Evolutionary conservation across 2,329 filamentous ascomycete genomes (phyloP).

Genomic region (Monosporascus sp.): DNA sequence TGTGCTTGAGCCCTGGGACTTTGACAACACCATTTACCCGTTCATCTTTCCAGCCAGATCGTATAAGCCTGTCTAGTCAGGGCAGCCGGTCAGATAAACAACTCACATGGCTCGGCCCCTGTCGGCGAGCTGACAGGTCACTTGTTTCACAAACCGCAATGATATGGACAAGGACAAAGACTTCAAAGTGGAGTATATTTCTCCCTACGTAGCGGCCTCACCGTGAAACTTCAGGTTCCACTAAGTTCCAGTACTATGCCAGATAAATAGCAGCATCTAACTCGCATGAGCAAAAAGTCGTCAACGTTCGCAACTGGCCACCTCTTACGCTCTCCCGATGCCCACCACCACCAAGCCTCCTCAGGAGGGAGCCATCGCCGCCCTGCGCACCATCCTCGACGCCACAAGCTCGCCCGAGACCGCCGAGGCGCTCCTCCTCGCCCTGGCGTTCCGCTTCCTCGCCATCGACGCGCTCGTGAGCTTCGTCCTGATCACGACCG

Average conservation of each 20-base stretch:
- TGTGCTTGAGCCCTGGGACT: too few relatives aligned
- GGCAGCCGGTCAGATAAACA: not conserved
- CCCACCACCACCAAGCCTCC: too few relatives aligned
- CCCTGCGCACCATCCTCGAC: not conserved
- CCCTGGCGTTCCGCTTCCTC: not conserved
- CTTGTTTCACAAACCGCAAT: not conserved
- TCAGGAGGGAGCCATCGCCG: too few relatives aligned
- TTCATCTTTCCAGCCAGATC: too few relatives aligned
- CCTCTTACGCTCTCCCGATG: too few relatives aligned
- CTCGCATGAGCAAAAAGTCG: too few relatives aligned
- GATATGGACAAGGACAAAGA: not conserved
- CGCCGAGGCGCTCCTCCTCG: not conserved
- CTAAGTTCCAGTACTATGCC: too few relatives aligned
- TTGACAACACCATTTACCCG: too few relatives aligned
- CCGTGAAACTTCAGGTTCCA: not conserved
- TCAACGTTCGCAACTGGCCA: too few relatives aligned
- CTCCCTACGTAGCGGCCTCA: not conserved
- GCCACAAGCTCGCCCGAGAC: not conserved
- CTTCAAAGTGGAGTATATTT: not conserved
- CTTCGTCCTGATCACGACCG: not conserved
- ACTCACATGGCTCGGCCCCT: not conserved
- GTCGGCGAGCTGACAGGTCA: not conserved
- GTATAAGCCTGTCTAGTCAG: too few relatives aligned
- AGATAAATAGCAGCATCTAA: too few relatives aligned
- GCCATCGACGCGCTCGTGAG: not conserved